These are phyloP conservation scores for Sphaerulina vaccinii DNA, from an alignment of 2,329 filamentous ascomycete genomes.

Conservation along the genomic window DNA sequence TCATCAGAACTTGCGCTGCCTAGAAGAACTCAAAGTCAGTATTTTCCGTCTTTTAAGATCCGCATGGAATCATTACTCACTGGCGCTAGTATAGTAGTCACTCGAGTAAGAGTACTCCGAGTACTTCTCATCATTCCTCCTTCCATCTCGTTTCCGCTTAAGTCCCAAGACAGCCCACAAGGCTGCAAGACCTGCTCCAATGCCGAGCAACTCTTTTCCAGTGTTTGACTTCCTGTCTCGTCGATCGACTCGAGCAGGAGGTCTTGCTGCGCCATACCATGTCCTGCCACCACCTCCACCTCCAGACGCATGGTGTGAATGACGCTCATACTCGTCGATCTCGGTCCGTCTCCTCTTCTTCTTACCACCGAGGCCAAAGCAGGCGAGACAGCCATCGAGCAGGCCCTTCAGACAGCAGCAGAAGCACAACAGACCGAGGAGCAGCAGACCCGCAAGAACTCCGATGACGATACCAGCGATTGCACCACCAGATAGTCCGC, in stretches of 20 bases:
- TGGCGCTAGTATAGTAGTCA: slow-evolving; percentile 49
- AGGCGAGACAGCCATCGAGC: slow-evolving; percentile 54
- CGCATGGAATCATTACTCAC: slow-evolving; percentile 39
- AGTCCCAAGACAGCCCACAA: slow-evolving; percentile 47
- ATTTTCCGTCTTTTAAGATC: background rate
- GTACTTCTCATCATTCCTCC: slow-evolving; percentile 44
- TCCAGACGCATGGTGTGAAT: slow-evolving; percentile 55
- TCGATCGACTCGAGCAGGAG: slow-evolving; percentile 35
- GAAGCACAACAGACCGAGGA: slow-evolving; percentile 70
- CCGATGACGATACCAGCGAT: slow-evolving; percentile 82
- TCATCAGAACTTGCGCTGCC: slow-evolving; percentile 30
- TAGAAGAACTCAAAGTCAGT: slow-evolving; percentile 20
- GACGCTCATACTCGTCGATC: slow-evolving; percentile 62
- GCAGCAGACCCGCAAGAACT: slow-evolving; percentile 62
- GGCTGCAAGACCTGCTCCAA: slow-evolving; percentile 46
- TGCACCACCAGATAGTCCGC: slow-evolving; percentile 64
- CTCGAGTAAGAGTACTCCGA: slow-evolving; percentile 43
- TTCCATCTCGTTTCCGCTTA: slow-evolving; percentile 44
- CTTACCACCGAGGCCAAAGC: slow-evolving; percentile 59
- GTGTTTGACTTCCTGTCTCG: slow-evolving; percentile 39
- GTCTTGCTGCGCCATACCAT: slow-evolving; percentile 47
- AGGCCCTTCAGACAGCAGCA: slow-evolving; percentile 64
- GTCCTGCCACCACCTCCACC: slow-evolving; percentile 43
- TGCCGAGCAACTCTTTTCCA: slow-evolving; percentile 35
- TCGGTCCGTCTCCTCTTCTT: slow-evolving; percentile 53